Evolutionary conservation across 2,329 filamentous ascomycete species (phyloP).

Genomic region (Thielaviopsis musarum): DNA sequence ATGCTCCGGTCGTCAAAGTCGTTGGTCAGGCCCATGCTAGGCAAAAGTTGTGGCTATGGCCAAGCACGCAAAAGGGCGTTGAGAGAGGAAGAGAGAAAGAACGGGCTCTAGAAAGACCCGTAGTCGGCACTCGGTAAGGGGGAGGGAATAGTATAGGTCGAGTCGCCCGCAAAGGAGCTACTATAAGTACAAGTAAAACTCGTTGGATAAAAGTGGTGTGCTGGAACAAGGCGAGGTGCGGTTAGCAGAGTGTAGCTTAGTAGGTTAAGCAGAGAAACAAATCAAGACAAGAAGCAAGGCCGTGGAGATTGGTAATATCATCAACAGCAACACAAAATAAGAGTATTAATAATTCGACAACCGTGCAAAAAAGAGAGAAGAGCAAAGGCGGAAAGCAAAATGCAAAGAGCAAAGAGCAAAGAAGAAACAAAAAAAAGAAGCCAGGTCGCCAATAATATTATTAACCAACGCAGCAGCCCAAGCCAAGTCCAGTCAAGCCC

Average conservation of each 20-base stretch:
- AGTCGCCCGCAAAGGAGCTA: neutral
- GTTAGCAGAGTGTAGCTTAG: neutral
- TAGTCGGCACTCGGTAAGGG: neutral
- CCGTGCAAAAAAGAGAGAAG: neutral
- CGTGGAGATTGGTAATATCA: neutral
- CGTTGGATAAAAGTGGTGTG: neutral
- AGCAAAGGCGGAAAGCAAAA: neutral
- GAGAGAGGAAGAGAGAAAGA: neutral
- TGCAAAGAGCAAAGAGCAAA: neutral
- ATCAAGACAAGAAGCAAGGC: neutral
- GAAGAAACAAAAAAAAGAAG: neutral
- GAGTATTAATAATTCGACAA: neutral
- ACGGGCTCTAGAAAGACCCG: neutral
- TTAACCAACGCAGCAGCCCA: constrained; percentile 1
- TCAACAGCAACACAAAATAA: neutral
- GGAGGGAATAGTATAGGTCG: neutral
- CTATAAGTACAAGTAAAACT: neutral
- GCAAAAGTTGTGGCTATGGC: constrained; percentile 23
- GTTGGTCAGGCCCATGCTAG: constrained; percentile 51
- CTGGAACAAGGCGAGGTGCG: neutral
- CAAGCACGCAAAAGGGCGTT: neutral
- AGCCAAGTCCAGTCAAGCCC: neutral
- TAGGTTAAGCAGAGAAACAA: neutral
- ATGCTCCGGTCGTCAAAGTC: constrained; percentile 53
- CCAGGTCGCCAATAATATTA: constrained; percentile 5